Percentiles rank a stretch among this genome's conserved stretches.
phyloP scores from a whole-genome alignment of 2,329 filamentous ascomycete genomes.

The Myriangium duriaei region DNA sequence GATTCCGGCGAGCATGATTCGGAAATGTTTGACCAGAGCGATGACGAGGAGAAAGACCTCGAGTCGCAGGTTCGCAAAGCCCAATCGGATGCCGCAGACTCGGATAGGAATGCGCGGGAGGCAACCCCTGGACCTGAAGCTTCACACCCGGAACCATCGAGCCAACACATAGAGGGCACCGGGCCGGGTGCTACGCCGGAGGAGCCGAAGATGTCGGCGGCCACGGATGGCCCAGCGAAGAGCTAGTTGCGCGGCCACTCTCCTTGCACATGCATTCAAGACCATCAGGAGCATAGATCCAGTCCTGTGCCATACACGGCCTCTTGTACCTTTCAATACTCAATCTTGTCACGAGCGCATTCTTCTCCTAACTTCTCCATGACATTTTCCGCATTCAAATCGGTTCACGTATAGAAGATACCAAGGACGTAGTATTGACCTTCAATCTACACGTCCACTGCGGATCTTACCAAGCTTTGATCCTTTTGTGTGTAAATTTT shows the following conservation, averaged over 20 bases:
- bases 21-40: constrained; percentile 76
- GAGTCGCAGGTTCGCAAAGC: constrained; percentile 69
- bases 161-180: constrained; percentile 22
- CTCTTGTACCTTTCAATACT: neutral
- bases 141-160: constrained; percentile 11
- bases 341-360: neutral
- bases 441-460: constrained; percentile 6
- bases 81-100: constrained; percentile 21
- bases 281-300: neutral
- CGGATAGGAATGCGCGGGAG: constrained; percentile 32
- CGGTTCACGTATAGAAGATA: constrained; percentile 10
- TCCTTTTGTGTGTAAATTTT: too few species aligned
- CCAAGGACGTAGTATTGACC: constrained; percentile 8
- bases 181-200: constrained; percentile 14
- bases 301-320: neutral
- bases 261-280: neutral
- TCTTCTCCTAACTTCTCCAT: constrained; percentile 8
- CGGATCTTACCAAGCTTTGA: constrained; percentile 1
- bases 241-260: constrained; percentile 6
- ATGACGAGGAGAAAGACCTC: constrained; percentile 56
- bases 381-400: constrained; percentile 4
- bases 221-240: constrained; percentile 7
- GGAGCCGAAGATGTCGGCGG: constrained; percentile 19
- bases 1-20: constrained; percentile 42
- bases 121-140: constrained; percentile 36